Conservation (phyloP, 1,284 basidiomycete genomes). For the Puccinia hordei region DNA sequence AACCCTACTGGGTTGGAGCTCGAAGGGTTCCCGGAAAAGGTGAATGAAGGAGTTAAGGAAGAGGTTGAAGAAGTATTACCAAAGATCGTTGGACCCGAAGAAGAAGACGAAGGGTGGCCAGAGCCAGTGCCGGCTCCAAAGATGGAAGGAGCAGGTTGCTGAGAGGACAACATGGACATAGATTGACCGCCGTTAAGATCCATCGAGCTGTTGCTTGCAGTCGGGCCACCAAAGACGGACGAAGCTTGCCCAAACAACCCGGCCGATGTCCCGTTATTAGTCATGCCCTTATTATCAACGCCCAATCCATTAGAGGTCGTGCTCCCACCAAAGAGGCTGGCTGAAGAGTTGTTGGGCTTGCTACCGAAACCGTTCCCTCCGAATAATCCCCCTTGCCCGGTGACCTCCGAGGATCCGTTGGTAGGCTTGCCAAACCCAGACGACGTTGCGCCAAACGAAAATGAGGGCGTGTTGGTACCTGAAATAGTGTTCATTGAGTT, state of each 20-base stretch:
- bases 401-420: not conserved
- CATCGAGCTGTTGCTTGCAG: not conserved
- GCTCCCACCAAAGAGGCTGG: not conserved
- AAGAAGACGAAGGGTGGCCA: not conserved
- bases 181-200: not conserved
- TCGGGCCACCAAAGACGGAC: too few species aligned
- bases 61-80: not conserved
- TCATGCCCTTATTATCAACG: too few species aligned
- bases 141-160: not conserved
- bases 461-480: not conserved
- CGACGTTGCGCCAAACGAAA: not conserved
- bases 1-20: too few species aligned
- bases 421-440: not conserved
- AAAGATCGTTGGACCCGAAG: not conserved
- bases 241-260: too few species aligned
- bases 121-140: not conserved
- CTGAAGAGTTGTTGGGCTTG: not conserved
- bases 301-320: too few species aligned
- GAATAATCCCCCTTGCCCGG: not conserved
- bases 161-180: not conserved
- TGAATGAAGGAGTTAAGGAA: not conserved
- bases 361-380: not conserved
- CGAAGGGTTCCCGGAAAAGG: not conserved
- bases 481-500: not conserved
- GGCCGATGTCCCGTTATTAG: too few species aligned